These are phyloP conservation scores for Arthrinium phaeospermum DNA, from an alignment of 2,329 filamentous ascomycete species.

Conservation along the genomic window DNA sequence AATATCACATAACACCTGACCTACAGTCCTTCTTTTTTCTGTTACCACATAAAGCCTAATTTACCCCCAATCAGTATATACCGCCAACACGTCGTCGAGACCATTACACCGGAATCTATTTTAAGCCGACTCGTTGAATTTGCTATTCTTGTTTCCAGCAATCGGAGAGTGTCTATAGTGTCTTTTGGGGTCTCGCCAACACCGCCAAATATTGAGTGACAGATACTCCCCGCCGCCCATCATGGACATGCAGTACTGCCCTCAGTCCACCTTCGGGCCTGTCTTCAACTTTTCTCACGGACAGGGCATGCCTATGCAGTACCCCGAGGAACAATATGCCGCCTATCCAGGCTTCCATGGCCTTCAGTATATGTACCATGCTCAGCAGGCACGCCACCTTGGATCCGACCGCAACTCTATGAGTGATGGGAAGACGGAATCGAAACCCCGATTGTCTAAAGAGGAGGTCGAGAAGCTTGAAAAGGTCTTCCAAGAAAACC, in stretches of 20 bases:
- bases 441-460: slow-evolving; percentile 68
- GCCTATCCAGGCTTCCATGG: slow-evolving; percentile 31
- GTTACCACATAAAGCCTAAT: neutral
- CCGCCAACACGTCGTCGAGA: neutral
- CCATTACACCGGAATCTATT: neutral
- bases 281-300: slow-evolving; percentile 35
- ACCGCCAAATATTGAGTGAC: slow-evolving; percentile 2
- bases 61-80: slow-evolving; percentile 1
- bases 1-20: slow-evolving; percentile 35
- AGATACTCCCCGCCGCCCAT: slow-evolving; percentile 21
- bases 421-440: slow-evolving; percentile 40
- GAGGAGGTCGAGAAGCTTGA: slow-evolving; percentile 76
- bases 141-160: neutral
- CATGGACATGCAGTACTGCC: slow-evolving; percentile 39
- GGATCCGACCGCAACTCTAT: slow-evolving; percentile 33
- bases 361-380: slow-evolving; percentile 39
- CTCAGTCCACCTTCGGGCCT: slow-evolving; percentile 33
- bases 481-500: slow-evolving; percentile 66
- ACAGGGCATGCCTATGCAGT: slow-evolving; percentile 33
- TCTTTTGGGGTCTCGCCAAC: neutral
- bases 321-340: slow-evolving; percentile 35
- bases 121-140: slow-evolving; percentile 3
- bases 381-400: slow-evolving; percentile 35
- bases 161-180: neutral
- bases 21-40: slow-evolving; percentile 41